Evolutionary conservation across 192 early-diverging fungal genomes (phyloP).

Genomic region (Mortierella antarctica): DNA sequence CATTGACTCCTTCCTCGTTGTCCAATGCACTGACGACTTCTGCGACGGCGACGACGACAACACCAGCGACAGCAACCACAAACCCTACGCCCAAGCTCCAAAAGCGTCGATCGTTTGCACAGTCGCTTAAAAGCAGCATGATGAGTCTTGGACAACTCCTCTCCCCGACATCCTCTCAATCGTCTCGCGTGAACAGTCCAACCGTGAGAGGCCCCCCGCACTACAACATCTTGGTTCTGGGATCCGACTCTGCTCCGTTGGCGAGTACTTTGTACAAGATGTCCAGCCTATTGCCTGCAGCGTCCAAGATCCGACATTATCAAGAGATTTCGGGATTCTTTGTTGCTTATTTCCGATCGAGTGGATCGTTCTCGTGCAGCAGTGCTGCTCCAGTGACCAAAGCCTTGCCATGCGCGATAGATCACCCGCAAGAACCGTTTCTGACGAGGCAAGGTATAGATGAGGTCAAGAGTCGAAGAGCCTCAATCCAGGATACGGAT

Average conservation of each 20-base stretch:
- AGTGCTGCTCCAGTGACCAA: not conserved
- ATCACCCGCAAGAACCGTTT: not conserved
- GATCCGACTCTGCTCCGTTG: conserved; percentile 41
- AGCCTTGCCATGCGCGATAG: not conserved
- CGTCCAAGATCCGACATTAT: conserved; percentile 45
- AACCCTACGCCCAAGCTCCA: conserved; percentile 21
- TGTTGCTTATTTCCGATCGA: conserved; percentile 43
- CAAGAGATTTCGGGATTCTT: conserved; percentile 54
- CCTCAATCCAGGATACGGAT: not conserved
- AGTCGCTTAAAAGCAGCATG: conserved; percentile 32
- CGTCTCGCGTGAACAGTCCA: not conserved
- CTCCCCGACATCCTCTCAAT: conserved; percentile 5
- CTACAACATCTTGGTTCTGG: conserved; percentile 45
- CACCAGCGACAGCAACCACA: conserved; percentile 4
- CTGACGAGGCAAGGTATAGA: not conserved
- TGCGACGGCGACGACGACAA: not conserved
- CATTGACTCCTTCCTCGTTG: not conserved
- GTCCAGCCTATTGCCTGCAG: conserved; percentile 32
- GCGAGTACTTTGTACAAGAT: conserved; percentile 53
- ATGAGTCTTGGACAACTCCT: conserved; percentile 32
- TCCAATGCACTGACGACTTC: not conserved
- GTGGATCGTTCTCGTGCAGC: conserved; percentile 19
- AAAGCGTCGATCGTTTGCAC: conserved; percentile 42
- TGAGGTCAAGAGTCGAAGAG: conserved; percentile 18
- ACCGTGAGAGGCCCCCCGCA: conserved; percentile 18